Conservation (phyloP, 495 filamentous ascomycete genomes). For the Trichoderma virens region DNA sequence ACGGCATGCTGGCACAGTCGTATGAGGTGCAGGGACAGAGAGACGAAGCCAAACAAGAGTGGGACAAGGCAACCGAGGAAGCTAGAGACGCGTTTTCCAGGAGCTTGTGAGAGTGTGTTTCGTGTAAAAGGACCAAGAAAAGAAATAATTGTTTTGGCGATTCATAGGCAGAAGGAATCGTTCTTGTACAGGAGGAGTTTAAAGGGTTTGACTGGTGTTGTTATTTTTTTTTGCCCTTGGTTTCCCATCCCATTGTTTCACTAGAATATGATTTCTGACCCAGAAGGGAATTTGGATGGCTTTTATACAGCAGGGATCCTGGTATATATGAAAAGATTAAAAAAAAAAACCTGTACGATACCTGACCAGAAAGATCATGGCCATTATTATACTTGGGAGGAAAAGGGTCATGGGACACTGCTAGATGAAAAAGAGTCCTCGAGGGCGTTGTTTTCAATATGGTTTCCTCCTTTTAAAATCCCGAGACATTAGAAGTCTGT, state of each 20-base stretch:
- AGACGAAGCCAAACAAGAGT: slow-evolving; percentile 1
- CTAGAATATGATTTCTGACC: background rate
- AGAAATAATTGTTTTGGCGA: background rate
- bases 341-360: background rate
- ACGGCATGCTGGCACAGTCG: slow-evolving; percentile 69
- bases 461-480: background rate
- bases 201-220: background rate
- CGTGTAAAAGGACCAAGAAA: background rate
- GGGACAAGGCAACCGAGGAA: slow-evolving; percentile 5
- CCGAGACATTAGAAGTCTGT: background rate
- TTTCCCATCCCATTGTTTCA: background rate
- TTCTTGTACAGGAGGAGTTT: too few species aligned
- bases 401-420: background rate
- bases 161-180: too few species aligned
- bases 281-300: background rate
- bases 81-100: slow-evolving; percentile 7
- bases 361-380: background rate
- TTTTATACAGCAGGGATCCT: background rate
- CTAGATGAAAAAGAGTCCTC: background rate
- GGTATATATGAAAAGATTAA: background rate
- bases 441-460: background rate
- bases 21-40: slow-evolving; percentile 36
- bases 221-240: background rate
- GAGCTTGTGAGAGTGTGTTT: background rate
- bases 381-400: background rate